Evolutionary conservation across 192 early-diverging fungal species (phyloP), one percentile per base, ranked within the genome.

Genomic region (Physocladia obscura): DNA sequence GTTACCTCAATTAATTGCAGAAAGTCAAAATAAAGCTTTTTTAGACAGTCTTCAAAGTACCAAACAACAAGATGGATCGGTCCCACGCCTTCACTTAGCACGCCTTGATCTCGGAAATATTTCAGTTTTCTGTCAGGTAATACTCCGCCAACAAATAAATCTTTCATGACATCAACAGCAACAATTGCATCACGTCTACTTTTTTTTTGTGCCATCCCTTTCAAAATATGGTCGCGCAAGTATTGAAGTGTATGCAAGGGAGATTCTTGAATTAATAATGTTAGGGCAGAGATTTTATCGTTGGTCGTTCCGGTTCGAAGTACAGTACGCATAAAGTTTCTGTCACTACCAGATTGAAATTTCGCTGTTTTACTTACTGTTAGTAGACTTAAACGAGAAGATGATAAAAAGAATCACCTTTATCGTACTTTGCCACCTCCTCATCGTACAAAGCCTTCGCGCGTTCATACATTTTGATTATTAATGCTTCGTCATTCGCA

Each of bases 1-100:
- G 78, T 40, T 81, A 90, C 89, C 77, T 99, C 95, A 62, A 98
- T 79, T n/a, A 88, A 59, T 74, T 90, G 86, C 44, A 99, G 85
- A 69, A 97, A 90, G 29, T 96, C 91, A 81, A 91, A 96, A 81
- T 94, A 97, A 3, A 81, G 71, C 56, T 90, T 91, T 78, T 99
- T 99, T 49, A 99, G 75, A 60, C 82, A 81, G 81, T 97, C 94
- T 82, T 99, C 97, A 80, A 92, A 99, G 37, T 84, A 88, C 94
- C 95, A 99, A 55, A 92, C 54, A 19, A 97, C 82, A 74, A 95
- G 81, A 78, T 98, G 93, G 65, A 79, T 73, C 36, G 82, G 77
- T 3, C 83, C 85, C 4, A 90, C 85, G 5, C 84, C 72, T 11
- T 69, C 65, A 19, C 87, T 82, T 8, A 78, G 74, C 24, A 93